Evolutionary conservation across 306 rosid species (phyloP), one percentile per base, ranked within the genome.

Genomic region (Oemleria cerasiformis): DNA sequence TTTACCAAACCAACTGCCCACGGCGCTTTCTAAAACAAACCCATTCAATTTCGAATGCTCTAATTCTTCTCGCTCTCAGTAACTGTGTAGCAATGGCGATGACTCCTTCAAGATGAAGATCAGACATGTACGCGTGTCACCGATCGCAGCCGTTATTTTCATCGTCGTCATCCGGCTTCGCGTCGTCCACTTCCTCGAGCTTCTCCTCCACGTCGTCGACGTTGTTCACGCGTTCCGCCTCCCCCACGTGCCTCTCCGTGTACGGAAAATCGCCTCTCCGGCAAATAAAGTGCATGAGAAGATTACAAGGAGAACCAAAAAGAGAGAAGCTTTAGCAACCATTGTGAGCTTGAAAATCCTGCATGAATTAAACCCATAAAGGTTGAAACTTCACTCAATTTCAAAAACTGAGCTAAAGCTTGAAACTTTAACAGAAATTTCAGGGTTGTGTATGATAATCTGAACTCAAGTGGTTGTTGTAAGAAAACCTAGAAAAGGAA

Each of bases 341-440:
- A 90, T 87, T 38, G 72, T 63, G 73, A 78, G 71, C 51, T 86
- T 81, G 72, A 85, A 68, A 74, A 78, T 80, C 92, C 83, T 69
- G 76, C 78, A 63, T 11, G 72, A 57, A 53, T 50, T 73, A 77
- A 38, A 67, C 78, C 75, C 79, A 59, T 42, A 80, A 75, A 83
- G 77, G 55, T 10, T 14, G 64, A 54, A 63, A 47, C 50, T 77
- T 57, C 3, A 25, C 41, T 44, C 13, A 70, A 78, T 43, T 60
- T 43, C 59, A 40, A 61, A 25, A 25, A 25, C 30, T 25, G 30
- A 25, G 30, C 30, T 25, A 25, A 25, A 25, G 30, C 30, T 25
- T 25, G 30, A 25, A 25, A 25, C 30, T 25, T 25, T 2, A 25
- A 25, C 30, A 25, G 30, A 25, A 25, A 25, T 25, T 25, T 25